A percentile compares a stretch with the other conserved stretches of the same genome.
These are phyloP conservation scores for Penicillium soppii DNA, from an alignment of 495 filamentous ascomycete species.

Conservation along the genomic window DNA sequence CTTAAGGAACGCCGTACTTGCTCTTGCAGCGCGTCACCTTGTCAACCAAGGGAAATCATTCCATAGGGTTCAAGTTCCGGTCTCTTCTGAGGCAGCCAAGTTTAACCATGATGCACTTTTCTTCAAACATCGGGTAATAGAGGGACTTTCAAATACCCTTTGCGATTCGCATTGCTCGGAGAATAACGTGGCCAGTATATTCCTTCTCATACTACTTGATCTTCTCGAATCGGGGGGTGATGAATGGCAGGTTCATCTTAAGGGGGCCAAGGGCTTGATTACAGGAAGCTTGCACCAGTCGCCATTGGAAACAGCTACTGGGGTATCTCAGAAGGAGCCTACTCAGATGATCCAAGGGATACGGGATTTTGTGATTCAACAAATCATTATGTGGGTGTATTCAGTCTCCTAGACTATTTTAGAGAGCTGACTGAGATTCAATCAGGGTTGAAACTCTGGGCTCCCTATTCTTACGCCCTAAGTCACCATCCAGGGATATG, in stretches of 20 bases:
- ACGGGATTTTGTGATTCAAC: neutral
- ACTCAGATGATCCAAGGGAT: neutral
- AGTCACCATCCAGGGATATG: neutral
- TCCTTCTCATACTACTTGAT: slow-evolving; percentile 58
- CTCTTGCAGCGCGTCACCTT: slow-evolving; percentile 54
- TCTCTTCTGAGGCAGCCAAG: slow-evolving; percentile 2
- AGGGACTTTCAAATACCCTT: slow-evolving; percentile 29
- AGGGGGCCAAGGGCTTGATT: neutral
- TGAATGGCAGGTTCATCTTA: slow-evolving; percentile 55
- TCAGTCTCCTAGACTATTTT: neutral
- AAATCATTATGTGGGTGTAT: neutral
- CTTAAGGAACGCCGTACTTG: slow-evolving; percentile 47
- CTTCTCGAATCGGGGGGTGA: slow-evolving; percentile 56
- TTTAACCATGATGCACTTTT: slow-evolving; percentile 42
- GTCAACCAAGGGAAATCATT: slow-evolving; percentile 31
- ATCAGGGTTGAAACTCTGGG: neutral
- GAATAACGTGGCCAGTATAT: slow-evolving; percentile 49
- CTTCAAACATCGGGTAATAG: slow-evolving; percentile 49
- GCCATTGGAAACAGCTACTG: neutral
- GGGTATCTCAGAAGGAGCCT: neutral
- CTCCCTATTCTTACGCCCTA: neutral
- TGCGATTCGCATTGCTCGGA: slow-evolving; percentile 15
- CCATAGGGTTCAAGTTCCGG: neutral
- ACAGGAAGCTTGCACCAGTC: neutral
- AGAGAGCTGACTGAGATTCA: neutral